These are phyloP conservation scores for Auricularia auricula-judae DNA, from an alignment of 768 basidiomycete genomes.

Conservation along the genomic window DNA sequence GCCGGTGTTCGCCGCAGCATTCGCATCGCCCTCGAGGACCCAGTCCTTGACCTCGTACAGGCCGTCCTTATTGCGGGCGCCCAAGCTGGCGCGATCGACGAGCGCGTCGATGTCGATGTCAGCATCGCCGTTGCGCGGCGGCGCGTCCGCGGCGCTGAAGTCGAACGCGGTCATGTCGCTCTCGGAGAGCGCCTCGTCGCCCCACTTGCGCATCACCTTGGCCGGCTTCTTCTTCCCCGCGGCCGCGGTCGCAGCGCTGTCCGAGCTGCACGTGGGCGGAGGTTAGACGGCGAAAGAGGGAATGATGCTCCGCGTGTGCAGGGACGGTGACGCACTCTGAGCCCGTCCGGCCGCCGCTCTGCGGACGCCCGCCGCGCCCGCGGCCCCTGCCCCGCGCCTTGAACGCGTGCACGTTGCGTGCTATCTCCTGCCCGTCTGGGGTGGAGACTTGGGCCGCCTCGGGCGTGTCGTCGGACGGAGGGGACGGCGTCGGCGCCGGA, in stretches of 20 bases:
- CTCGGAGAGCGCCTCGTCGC: slow-evolving; percentile 65
- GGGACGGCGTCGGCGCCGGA: background rate
- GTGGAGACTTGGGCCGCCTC: slow-evolving; percentile 17
- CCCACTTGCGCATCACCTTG: slow-evolving; percentile 88
- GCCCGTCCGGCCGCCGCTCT: slow-evolving; percentile 38
- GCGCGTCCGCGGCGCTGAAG: slow-evolving; percentile 51
- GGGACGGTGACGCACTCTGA: slow-evolving; percentile 51
- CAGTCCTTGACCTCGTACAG: slow-evolving; percentile 73
- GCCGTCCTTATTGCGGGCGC: slow-evolving; percentile 58
- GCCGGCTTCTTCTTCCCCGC: slow-evolving; percentile 30
- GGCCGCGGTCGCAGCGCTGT: slow-evolving; percentile 28
- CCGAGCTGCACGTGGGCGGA: slow-evolving; percentile 34
- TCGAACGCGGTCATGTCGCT: slow-evolving; percentile 90
- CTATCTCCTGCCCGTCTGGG: slow-evolving; percentile 81
- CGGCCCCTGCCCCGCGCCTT: slow-evolving; percentile 77
- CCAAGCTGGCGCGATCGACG: slow-evolving; percentile 64
- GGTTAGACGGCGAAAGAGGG: background rate
- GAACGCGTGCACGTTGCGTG: slow-evolving; percentile 82
- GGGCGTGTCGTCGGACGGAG: background rate
- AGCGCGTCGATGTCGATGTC: slow-evolving; percentile 42
- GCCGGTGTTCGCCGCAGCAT: slow-evolving; percentile 35
- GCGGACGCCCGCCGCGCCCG: slow-evolving; percentile 34
- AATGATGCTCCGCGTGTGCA: background rate
- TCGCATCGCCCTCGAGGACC: slow-evolving; percentile 49
- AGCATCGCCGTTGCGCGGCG: slow-evolving; percentile 18